phyloP scores from a whole-genome alignment of 495 filamentous ascomycete species.

The Aspergillus indologenus region DNA sequence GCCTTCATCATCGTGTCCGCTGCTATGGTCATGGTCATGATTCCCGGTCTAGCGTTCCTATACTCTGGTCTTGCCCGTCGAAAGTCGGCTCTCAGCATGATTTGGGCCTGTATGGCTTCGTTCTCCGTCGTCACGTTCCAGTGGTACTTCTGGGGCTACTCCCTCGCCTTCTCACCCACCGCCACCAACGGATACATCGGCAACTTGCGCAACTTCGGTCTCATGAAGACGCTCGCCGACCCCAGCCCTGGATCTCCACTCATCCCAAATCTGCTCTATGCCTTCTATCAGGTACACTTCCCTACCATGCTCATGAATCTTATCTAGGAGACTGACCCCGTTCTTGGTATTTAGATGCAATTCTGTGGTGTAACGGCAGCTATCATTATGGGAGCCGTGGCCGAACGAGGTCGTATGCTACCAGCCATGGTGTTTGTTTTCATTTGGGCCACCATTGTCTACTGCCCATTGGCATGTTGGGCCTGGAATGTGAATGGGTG shows the following conservation, averaged over 20 bases:
- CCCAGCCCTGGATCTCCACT: conserved; percentile 63
- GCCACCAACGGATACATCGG: conserved; percentile 67
- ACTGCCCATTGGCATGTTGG: conserved; percentile 96
- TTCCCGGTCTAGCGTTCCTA: conserved; percentile 69
- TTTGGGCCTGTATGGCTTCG: conserved; percentile 67
- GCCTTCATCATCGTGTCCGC: conserved; percentile 90
- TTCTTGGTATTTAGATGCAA: conserved; percentile 65
- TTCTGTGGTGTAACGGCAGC: conserved; percentile 92
- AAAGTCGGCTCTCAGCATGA: conserved; percentile 66
- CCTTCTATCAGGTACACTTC: conserved; percentile 63
- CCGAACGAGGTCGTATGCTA: conserved; percentile 89
- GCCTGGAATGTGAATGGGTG: conserved; percentile 93
- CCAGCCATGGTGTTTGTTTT: conserved; percentile 96
- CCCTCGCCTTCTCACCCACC: conserved; percentile 62
- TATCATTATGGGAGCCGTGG: conserved; percentile 87
- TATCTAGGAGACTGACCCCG: not conserved
- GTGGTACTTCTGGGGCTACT: conserved; percentile 77
- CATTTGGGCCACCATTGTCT: conserved; percentile 94
- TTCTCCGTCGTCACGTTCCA: conserved; percentile 66
- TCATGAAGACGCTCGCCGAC: conserved; percentile 60
- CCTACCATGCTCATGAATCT: too few species aligned
- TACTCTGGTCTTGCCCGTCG: conserved; percentile 63
- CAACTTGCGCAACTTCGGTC: conserved; percentile 60
- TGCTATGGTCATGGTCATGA: conserved; percentile 94
- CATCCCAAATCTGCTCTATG: conserved; percentile 61